Evolutionary conservation across 2,329 filamentous ascomycete species (phyloP).

Genomic region (Blastomyces gilchristii): DNA sequence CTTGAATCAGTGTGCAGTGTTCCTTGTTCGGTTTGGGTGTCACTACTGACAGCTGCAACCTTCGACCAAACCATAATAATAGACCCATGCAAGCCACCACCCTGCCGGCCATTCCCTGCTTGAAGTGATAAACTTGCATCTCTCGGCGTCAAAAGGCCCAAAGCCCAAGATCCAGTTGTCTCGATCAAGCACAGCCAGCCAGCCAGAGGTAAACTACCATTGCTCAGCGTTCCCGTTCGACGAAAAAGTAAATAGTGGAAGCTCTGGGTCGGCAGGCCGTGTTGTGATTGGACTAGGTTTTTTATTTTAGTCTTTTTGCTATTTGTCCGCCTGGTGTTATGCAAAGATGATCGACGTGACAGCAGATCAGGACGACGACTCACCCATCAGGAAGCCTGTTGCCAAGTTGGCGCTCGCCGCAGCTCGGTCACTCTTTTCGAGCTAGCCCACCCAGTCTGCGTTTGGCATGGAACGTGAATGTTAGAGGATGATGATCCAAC

Average conservation of each 20-base stretch:
- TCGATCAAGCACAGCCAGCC: conserved; percentile 2
- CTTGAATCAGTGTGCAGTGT: background rate
- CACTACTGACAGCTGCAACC: conserved; percentile 8
- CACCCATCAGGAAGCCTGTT: background rate
- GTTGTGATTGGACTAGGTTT: conserved; percentile 5
- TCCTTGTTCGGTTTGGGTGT: conserved; percentile 4
- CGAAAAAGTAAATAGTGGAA: background rate
- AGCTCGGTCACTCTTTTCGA: background rate
- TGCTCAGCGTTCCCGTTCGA: conserved; percentile 1
- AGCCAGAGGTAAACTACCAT: conserved; percentile 4
- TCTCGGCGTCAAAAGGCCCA: background rate
- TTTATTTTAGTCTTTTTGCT: background rate
- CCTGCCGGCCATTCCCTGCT: background rate
- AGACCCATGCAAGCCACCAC: conserved; percentile 6
- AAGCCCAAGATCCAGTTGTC: background rate
- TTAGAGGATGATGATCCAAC: conserved; percentile 9
- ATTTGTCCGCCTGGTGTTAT: conserved; percentile 4
- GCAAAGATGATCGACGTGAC: conserved; percentile 9
- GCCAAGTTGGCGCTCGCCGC: background rate
- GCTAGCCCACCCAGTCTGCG: background rate
- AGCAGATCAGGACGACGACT: conserved; percentile 6
- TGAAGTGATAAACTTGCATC: background rate
- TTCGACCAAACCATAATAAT: background rate
- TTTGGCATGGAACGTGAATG: conserved; percentile 1
- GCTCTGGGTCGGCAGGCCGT: background rate